Percentiles rank a stretch among this genome's conserved stretches.
phyloP scores from a whole-genome alignment of 1,284 basidiomycete species.

The Anthracocystis walkeri region DNA sequence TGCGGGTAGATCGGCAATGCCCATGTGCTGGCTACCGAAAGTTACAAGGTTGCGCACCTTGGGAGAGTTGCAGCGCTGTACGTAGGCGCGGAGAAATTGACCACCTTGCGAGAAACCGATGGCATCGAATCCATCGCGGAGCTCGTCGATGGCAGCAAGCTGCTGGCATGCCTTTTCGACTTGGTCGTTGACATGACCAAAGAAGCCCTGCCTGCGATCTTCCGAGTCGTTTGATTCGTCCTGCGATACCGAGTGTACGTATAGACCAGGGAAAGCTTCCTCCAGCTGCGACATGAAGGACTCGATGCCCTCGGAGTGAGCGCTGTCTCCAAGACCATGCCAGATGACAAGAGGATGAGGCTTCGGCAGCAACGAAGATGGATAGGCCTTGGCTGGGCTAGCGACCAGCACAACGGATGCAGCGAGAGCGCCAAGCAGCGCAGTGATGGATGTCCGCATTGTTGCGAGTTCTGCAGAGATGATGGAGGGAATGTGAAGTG shows the following conservation, averaged over 20 bases:
- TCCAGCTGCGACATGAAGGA: conserved; percentile 78
- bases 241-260: conserved; percentile 78
- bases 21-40: conserved; percentile 72
- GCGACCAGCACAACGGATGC: conserved; percentile 12
- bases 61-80: conserved; percentile 80
- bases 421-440: conserved; percentile 17
- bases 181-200: conserved; percentile 83
- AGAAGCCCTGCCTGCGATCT: conserved; percentile 82
- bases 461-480: not conserved
- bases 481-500: not conserved
- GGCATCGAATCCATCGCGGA: conserved; percentile 74
- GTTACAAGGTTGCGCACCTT: conserved; percentile 78
- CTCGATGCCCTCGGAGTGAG: conserved; percentile 72
- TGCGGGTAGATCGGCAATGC: conserved; percentile 81
- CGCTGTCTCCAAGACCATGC: conserved; percentile 87
- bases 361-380: conserved; percentile 39
- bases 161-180: conserved; percentile 78
- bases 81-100: conserved; percentile 89
- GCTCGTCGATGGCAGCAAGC: conserved; percentile 77
- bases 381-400: conserved; percentile 10
- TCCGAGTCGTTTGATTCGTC: conserved; percentile 77
- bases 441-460: conserved; percentile 20
- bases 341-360: conserved; percentile 79
- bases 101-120: conserved; percentile 72
- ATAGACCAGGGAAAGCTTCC: conserved; percentile 83